These are phyloP conservation scores for Lactifluus piperatus DNA, from an alignment of 768 basidiomycete genomes.

Conservation along the genomic window DNA sequence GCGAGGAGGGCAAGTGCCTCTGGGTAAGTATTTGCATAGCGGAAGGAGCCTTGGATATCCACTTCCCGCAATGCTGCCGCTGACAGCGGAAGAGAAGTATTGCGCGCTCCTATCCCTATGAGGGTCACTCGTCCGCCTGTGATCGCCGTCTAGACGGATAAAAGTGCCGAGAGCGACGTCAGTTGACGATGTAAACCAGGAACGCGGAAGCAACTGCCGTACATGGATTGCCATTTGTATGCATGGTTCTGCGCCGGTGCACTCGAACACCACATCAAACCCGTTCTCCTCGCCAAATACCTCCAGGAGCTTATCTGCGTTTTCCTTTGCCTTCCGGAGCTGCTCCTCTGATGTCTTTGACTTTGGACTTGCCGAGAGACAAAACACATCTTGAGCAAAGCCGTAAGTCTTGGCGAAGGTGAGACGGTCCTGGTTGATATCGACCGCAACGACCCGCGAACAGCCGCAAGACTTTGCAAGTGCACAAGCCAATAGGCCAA, in stretches of 20 bases:
- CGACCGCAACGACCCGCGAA: conserved; percentile 62
- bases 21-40: conserved; percentile 85
- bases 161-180: conserved; percentile 14
- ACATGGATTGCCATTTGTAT: conserved; percentile 89
- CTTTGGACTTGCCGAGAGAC: conserved; percentile 41
- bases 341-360: conserved; percentile 48
- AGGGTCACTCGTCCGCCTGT: conserved; percentile 88
- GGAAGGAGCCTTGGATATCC: conserved; percentile 87
- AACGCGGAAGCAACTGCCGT: conserved; percentile 32
- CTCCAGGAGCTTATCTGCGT: conserved; percentile 40
- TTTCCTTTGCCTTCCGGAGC: conserved; percentile 53
- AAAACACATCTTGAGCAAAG: conserved; percentile 68
- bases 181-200: not conserved
- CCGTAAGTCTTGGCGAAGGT: conserved; percentile 69
- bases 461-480: conserved; percentile 69
- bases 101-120: conserved; percentile 91
- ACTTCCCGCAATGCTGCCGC: conserved; percentile 82
- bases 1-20: conserved; percentile 66
- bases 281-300: conserved; percentile 61
- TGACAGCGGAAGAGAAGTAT: conserved; percentile 74
- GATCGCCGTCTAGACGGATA: conserved; percentile 51
- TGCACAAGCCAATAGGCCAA: conserved; percentile 83
- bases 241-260: conserved; percentile 87
- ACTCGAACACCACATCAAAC: conserved; percentile 91
- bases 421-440: conserved; percentile 79